A percentile compares a stretch with the other conserved stretches of the same genome.
phyloP scores from a whole-genome alignment of 257 asterid species.

The Salvia splendens region DNA sequence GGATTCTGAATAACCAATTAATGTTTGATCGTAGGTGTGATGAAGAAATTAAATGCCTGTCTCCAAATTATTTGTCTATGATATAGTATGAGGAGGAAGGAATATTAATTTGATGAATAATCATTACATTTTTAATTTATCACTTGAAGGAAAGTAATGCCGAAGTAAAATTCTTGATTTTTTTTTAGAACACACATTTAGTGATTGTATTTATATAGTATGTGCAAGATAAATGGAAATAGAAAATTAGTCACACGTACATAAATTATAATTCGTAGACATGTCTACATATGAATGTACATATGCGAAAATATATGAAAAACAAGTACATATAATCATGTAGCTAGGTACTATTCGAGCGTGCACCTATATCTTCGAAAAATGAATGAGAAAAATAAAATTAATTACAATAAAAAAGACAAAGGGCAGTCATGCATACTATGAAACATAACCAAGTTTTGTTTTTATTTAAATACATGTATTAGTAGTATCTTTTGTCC shows the following conservation, averaged over 20 bases:
- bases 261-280: not conserved
- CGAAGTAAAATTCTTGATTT: not conserved
- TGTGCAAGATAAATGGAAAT: too few species aligned
- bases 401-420: not conserved
- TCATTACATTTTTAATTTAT: too few species aligned
- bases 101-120: too few species aligned
- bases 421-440: conserved; percentile 40
- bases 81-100: too few species aligned
- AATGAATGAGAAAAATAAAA: conserved; percentile 30
- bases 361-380: conserved; percentile 33
- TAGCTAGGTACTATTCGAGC: conserved; percentile 21
- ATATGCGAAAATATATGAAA: not conserved
- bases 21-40: too few species aligned
- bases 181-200: not conserved
- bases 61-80: too few species aligned
- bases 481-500: not conserved
- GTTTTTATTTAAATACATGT: not conserved
- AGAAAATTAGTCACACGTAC: too few species aligned
- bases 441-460: conserved; percentile 31
- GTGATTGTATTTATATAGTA: not conserved
- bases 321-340: not conserved
- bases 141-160: too few species aligned
- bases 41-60: too few species aligned
- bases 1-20: too few species aligned
- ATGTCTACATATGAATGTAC: not conserved